phyloP scores from a whole-genome alignment of 106 monocot genomes.

The Cymbidium sinense region DNA sequence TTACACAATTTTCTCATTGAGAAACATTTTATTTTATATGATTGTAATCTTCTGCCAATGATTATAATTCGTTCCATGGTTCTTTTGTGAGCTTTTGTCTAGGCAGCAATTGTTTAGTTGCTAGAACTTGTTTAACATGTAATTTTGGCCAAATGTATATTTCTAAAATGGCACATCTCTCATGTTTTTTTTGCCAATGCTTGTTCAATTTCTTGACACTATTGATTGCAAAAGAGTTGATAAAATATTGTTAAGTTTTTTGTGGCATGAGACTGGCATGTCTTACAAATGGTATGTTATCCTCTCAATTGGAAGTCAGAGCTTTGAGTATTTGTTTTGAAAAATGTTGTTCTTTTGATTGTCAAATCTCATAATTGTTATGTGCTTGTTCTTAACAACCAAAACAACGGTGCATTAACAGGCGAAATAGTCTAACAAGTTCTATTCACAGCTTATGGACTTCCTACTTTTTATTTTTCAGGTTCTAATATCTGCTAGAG shows the following conservation, averaged over 20 bases:
- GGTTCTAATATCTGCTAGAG: conserved; percentile 83
- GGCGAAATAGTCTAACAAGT: background rate
- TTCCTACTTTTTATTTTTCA: conserved; percentile 14
- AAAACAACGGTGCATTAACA: background rate
- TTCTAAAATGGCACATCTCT: background rate
- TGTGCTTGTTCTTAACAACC: background rate
- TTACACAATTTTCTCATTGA: background rate
- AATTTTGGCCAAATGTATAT: background rate
- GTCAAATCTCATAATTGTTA: background rate
- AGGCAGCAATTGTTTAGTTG: background rate
- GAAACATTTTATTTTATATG: background rate
- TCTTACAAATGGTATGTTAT: background rate
- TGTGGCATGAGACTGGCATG: background rate
- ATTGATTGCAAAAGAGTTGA: background rate
- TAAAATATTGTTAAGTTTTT: background rate
- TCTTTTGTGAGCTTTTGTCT: background rate
- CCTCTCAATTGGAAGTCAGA: background rate
- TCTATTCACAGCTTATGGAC: background rate
- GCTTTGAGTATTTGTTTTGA: background rate
- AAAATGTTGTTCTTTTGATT: background rate
- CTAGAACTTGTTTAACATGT: background rate
- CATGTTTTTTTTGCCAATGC: background rate
- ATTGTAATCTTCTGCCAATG: background rate
- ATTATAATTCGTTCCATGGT: background rate
- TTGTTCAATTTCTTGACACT: background rate